These are phyloP conservation scores for Mucor sp. DNA, from an alignment of 371 early-diverging fungal species.

Conservation along the genomic window DNA sequence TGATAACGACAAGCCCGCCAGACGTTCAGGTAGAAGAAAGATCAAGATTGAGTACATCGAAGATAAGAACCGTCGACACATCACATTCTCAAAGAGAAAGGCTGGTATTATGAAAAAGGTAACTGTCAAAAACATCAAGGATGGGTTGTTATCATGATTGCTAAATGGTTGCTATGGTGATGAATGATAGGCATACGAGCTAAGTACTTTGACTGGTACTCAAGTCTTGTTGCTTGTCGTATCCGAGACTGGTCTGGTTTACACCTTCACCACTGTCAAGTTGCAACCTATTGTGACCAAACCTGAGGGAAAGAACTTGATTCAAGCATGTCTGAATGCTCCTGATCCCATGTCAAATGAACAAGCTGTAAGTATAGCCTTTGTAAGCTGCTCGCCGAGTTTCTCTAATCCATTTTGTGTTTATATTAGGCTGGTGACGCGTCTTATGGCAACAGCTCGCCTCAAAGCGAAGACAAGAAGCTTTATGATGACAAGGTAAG, in stretches of 20 bases:
- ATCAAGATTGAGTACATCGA: constrained; percentile 97
- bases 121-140: constrained; percentile 3
- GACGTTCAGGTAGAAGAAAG: constrained; percentile 85
- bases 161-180: background rate
- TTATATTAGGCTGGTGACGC: constrained; percentile 26
- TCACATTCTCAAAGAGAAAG: constrained; percentile 98
- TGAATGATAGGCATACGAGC: constrained; percentile 86
- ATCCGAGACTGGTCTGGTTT: constrained; percentile 98
- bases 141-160: background rate
- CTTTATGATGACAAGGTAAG: constrained; percentile 19
- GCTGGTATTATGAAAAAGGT: constrained; percentile 99
- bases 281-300: constrained; percentile 95
- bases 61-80: constrained; percentile 92
- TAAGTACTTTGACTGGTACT: constrained; percentile 96
- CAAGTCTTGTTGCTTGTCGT: constrained; percentile 96
- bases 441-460: constrained; percentile 24
- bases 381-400: background rate
- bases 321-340: constrained; percentile 93
- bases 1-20: constrained; percentile 53
- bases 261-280: constrained; percentile 98
- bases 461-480: constrained; percentile 21
- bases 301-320: constrained; percentile 93
- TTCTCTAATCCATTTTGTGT: background rate
- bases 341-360: constrained; percentile 59
- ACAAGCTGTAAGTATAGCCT: constrained; percentile 6